A percentile compares a stretch with the other conserved stretches of the same genome.
Conservation (phyloP, 768 basidiomycete genomes). For the Tylopilus sp. region DNA sequence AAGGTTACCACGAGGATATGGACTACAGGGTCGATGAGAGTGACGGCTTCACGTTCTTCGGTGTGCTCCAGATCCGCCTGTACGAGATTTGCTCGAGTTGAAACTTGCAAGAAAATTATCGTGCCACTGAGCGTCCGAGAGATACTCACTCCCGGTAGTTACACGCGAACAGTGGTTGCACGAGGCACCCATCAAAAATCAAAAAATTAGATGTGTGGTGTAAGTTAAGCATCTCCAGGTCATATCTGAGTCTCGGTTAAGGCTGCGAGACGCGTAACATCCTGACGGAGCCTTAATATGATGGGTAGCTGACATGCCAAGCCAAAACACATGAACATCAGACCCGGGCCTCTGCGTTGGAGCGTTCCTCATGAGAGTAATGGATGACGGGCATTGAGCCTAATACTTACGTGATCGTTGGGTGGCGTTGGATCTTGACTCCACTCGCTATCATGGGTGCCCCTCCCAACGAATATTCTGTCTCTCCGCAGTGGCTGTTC, state of each 20-base stretch:
- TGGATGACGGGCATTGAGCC: not conserved
- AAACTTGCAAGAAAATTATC: not conserved
- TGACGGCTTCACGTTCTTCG: not conserved
- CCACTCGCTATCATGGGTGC: constrained; percentile 19
- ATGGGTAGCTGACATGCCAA: constrained; percentile 1
- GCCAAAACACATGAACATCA: not conserved
- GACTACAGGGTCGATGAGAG: not conserved
- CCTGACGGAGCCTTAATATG: not conserved
- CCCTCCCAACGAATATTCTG: constrained; percentile 22
- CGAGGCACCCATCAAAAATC: constrained; percentile 26
- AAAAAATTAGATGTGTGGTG: constrained; percentile 30
- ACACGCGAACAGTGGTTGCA: constrained; percentile 12
- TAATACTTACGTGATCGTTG: constrained; percentile 25
- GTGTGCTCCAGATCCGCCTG: not conserved
- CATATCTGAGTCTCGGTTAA: constrained; percentile 15
- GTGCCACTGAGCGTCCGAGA: constrained; percentile 1
- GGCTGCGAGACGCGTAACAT: not conserved
- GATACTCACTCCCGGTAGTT: constrained; percentile 5
- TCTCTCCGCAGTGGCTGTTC: constrained; percentile 69
- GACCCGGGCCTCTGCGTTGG: not conserved
- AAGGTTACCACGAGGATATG: not conserved
- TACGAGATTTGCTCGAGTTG: too few relatives aligned
- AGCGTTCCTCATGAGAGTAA: too few relatives aligned
- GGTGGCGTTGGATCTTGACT: constrained; percentile 21
- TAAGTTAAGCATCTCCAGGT: constrained; percentile 18